Evolutionary conservation across 176 grass and related monocot species (phyloP), one percentile per base, ranked within the genome.

Genomic region (Bothriochloa decipiens): DNA sequence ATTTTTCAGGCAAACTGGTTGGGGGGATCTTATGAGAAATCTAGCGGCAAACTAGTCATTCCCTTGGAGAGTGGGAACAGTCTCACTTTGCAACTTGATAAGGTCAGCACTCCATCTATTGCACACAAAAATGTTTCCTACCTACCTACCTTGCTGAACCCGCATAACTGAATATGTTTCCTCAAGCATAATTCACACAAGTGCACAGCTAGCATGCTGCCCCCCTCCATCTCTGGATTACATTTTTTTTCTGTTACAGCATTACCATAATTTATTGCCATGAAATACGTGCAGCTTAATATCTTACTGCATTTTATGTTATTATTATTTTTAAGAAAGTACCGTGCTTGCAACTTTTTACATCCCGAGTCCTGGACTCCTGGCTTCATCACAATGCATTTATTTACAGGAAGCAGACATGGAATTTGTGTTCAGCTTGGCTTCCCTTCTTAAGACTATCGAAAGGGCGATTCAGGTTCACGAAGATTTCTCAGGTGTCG

Each of bases 391-490:
- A 15, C 70, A 58, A 82, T 72, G 22, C 23, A 28, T 75, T 83
- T 53, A n/a, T 84, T 91, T 79, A 83, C 96, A 99, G 96, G 84
- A 94, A 84, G 87, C 88, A 74, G 93, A 99, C 74, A 70, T 91
- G 33, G 70, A 95, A 65, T 98, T 98, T 89, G 91, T 85, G 64
- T 89, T 81, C 63, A 91, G 89, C 86, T 83, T 99, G 85, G 74
- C 85, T 64, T 89, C 89, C 61, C 85, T 99, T 75, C 70, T 86
- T 81, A 96, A 83, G 84, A 93, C 81, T 69, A 70, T 89, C n/a
- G 79, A 89, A 78, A 94, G 64, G 68, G 89, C 80, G 40, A 84
- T 94, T 72, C 69, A 89, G 74, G 86, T 94, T 83, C 96, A 99
- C 47, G 65, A 93, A 88, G 96, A 93, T 89, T 88, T 95, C 72